Base-by-base conservation (phyloP, 2,329 filamentous ascomycete genomes). In the Lasiodiplodia sp. region DNA sequence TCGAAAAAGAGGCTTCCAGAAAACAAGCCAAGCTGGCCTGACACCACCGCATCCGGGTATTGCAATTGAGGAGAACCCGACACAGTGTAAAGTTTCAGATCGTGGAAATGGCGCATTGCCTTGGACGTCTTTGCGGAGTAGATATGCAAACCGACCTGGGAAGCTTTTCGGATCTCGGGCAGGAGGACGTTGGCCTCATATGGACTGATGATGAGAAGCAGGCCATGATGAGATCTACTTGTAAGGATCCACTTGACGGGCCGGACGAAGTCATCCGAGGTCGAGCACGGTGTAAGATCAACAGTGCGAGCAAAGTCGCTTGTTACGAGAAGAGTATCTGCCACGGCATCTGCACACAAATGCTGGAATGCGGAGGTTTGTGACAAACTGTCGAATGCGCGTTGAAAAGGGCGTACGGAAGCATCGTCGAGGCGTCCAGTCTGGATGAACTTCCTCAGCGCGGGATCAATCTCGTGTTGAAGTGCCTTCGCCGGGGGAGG, bases 121-220 rank as follows among this genome's bases (percentile, higher is more conserved):
- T 47, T 67, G 10, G 65, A 67, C 0, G 31, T 38, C 18, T 56
- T 62, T 7, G 63, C 44, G 1, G 83, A 72, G 69, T 89, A 90
- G 0, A 88, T 51, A 72, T 87, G 85, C 56, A 91, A 72, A 0
- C 76, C 74, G 0, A 85, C 82, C 4, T 70, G 55, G 0, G 69
- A 67, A 0, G 78, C 82, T 0, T 57, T 25, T 0, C 71, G 66
- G 2, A 91, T 83, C 0, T 49, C 6, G 0, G 78, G 71, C 0
- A 87, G 70, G 0, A 92, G 76, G 2, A 76, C 16, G 3, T 91
- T 81, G 0, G 87, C 89, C 71, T 92, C 91, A 34, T 77, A 86
- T 0, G 87, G 86, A 71, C 88, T 91, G 72, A 91, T 81, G 25
- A 91, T 76, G 0, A 91, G 69, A n/a, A 88, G 64, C 1, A 68